phyloP scores from a whole-genome alignment of 2,329 filamentous ascomycete species.

The Gnomoniopsis smithogilvyi region DNA sequence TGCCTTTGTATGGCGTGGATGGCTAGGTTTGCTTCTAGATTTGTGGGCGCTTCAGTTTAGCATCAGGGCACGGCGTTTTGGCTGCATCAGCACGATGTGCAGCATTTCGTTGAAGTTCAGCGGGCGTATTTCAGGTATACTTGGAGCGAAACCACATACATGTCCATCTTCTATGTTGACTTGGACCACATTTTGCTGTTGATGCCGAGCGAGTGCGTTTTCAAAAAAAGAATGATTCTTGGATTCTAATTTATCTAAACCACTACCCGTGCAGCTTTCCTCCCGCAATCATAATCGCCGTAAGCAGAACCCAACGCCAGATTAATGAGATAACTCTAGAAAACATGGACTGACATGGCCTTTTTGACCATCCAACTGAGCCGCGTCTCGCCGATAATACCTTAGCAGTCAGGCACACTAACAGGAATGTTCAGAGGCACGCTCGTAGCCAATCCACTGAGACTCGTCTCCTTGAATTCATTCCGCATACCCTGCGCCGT shows the following conservation, averaged over 20 bases:
- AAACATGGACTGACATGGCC: not conserved
- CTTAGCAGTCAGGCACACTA: slow-evolving; percentile 48
- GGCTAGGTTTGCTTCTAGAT: not conserved
- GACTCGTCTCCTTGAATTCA: slow-evolving; percentile 51
- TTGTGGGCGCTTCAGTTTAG: not conserved
- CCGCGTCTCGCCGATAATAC: not conserved
- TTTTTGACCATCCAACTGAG: not conserved
- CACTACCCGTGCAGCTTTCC: not conserved
- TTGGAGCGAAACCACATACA: not conserved
- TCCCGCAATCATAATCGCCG: not conserved
- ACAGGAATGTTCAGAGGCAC: slow-evolving; percentile 48
- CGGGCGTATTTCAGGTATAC: not conserved
- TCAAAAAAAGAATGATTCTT: too few species aligned
- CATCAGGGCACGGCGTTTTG: not conserved
- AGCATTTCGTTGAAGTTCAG: not conserved
- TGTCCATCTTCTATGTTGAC: too few species aligned
- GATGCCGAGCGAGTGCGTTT: too few species aligned
- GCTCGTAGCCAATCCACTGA: slow-evolving; percentile 48
- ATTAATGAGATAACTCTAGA: not conserved
- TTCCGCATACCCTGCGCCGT: slow-evolving; percentile 50
- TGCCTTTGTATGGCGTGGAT: too few species aligned
- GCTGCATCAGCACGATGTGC: not conserved
- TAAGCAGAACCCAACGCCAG: not conserved
- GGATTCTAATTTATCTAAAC: not conserved
- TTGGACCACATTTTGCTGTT: too few species aligned